A percentile compares a stretch with the other conserved stretches of the same genome.
Conservation (phyloP, 192 early-diverging fungal genomes). For the Backusella australiensis region DNA sequence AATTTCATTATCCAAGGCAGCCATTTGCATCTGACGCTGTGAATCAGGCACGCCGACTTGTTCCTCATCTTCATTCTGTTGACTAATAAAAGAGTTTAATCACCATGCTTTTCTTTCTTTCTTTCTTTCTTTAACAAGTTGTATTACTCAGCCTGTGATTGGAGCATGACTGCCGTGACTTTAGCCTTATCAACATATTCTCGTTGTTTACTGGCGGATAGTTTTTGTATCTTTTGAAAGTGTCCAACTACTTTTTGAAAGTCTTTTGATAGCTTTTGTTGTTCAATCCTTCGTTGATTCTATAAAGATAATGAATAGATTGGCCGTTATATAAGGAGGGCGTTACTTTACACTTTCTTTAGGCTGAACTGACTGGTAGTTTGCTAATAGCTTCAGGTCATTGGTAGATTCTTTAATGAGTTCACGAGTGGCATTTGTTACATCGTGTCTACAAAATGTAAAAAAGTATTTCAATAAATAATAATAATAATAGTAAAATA, state of each 20-base stretch:
- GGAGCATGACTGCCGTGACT: constrained; percentile 35
- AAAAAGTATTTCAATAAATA: background rate
- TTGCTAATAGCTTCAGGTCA: constrained; percentile 74
- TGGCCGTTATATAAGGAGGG: background rate
- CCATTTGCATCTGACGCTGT: constrained; percentile 59
- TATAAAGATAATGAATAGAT: constrained; percentile 14
- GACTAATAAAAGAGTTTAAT: background rate
- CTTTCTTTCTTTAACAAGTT: too few relatives aligned
- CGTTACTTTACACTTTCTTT: constrained; percentile 21
- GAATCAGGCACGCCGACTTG: background rate
- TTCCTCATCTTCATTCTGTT: too few relatives aligned
- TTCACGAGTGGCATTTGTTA: constrained; percentile 80
- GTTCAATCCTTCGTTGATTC: constrained; percentile 78
- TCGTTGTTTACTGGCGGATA: constrained; percentile 79
- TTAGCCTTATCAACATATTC: constrained; percentile 84
- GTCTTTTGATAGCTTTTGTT: constrained; percentile 93
- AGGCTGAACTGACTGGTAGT: constrained; percentile 40
- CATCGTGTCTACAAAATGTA: constrained; percentile 50
- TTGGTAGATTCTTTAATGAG: constrained; percentile 75
- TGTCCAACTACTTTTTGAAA: constrained; percentile 88
- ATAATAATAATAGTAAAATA: background rate
- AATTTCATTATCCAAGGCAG: constrained; percentile 84
- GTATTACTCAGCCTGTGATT: constrained; percentile 17
- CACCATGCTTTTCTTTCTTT: too few relatives aligned
- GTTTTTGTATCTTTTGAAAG: constrained; percentile 83